phyloP scores from a whole-genome alignment of 2,329 filamentous ascomycete genomes.

The Coniochaeta sp. region DNA sequence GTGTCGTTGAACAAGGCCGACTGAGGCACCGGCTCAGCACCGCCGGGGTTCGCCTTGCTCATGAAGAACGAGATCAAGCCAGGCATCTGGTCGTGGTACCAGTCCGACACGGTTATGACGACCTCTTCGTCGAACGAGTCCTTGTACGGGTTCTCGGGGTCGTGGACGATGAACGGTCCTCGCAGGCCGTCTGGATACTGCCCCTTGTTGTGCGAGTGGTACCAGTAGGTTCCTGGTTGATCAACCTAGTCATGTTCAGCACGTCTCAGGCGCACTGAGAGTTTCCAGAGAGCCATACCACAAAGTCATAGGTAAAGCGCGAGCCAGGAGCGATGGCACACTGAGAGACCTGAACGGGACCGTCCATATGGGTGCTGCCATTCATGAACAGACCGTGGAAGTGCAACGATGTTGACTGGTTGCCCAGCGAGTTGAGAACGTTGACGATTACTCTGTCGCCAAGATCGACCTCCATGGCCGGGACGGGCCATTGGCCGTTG shows the following conservation, averaged over 20 bases:
- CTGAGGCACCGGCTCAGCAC: slow-evolving; percentile 60
- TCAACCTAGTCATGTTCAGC: slow-evolving; percentile 32
- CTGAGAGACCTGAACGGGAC: slow-evolving; percentile 57
- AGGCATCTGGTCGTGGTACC: slow-evolving; percentile 58
- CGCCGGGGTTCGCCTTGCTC: slow-evolving; percentile 45
- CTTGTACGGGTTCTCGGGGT: slow-evolving; percentile 50
- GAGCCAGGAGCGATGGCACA: slow-evolving; percentile 56
- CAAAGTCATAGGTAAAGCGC: slow-evolving; percentile 65
- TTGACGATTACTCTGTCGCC: slow-evolving; percentile 56
- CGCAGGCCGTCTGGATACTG: slow-evolving; percentile 67
- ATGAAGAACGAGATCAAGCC: slow-evolving; percentile 40
- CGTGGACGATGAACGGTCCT: slow-evolving; percentile 56
- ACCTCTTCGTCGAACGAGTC: slow-evolving; percentile 54
- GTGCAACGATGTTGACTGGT: slow-evolving; percentile 55
- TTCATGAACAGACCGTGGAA: slow-evolving; percentile 69
- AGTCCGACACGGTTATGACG: slow-evolving; percentile 58
- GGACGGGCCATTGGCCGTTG: slow-evolving; percentile 70
- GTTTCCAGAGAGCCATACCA: slow-evolving; percentile 28
- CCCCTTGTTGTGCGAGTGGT: slow-evolving; percentile 60
- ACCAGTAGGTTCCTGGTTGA: slow-evolving; percentile 73
- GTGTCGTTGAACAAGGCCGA: slow-evolving; percentile 66
- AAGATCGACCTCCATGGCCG: slow-evolving; percentile 52
- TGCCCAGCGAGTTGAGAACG: slow-evolving; percentile 50
- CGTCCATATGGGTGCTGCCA: slow-evolving; percentile 64
- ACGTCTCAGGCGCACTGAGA: background rate